Base-by-base conservation (phyloP, 1,284 basidiomycete genomes). In the Fomes fomentarius region DNA sequence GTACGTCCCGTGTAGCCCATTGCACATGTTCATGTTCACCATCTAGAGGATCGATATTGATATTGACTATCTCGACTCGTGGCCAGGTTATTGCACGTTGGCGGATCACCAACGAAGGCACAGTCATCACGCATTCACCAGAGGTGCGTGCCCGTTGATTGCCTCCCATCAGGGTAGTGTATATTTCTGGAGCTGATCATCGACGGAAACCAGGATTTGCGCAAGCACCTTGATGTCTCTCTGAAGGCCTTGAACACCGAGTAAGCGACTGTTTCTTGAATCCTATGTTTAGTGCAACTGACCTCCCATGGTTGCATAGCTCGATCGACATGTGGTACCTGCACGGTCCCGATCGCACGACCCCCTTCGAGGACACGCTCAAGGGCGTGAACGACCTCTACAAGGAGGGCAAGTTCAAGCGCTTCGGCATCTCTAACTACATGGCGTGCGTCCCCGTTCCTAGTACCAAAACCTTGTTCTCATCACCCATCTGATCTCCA, bases 381-480 rank as follows among this genome's bases (percentile, higher is more conserved):
- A 71, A 71, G 49, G 76, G 76, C 0, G 72, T 80, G 45, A 71
- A 84, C 65, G 76, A 78, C 4, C 72, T 79, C 21, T 71, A 83
- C 69, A 73, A 78, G 55, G 74, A 79, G 57, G 80, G 81, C n/a
- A 63, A 69, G 33, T 73, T 69, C 67, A 68, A 70, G 52, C 68
- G 71, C 3, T 71, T 84, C 57, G 82, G 82, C 4, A 71, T 85
- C 56, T 79, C 77, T 62, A 84, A 84, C 68, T 83, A 76, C 65
- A 70, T 66, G 63, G 57, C 73, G 69, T 75, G 48, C 43, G 72
- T 70, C 6, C 11, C 12, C 12, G 9, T 47, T 17, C 21, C 24
- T 35, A 4, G 9, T 17, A 15, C 6, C 15, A 19, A n/a, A 9
- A 34, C 14, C n/a, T 19, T 3, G n/a, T 35, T 21, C 26, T 12